Percentiles rank a stretch among this genome's conserved stretches.
Evolutionary conservation across 2,329 filamentous ascomycete genomes (phyloP).

Genomic region (Colletotrichum paranaense): DNA sequence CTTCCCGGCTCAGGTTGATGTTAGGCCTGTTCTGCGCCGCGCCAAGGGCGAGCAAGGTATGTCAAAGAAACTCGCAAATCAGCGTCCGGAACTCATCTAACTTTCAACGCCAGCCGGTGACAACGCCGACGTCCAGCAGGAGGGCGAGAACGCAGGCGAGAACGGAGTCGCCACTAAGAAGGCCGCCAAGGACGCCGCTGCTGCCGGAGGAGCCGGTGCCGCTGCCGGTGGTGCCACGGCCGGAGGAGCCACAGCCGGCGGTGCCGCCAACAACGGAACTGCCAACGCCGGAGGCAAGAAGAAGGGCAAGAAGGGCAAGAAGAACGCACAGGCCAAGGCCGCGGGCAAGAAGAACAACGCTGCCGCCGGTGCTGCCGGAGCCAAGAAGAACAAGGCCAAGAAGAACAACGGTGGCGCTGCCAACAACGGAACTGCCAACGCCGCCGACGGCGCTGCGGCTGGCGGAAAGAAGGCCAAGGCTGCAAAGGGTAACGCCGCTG

Average conservation of each 20-base stretch:
- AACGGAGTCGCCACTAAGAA: neutral
- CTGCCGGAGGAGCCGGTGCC: neutral
- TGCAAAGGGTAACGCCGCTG: neutral
- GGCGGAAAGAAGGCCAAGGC: neutral
- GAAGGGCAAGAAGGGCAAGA: neutral
- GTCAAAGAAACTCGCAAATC: neutral
- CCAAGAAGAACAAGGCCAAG: conserved; percentile 11
- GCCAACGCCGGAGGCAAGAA: conserved; percentile 7
- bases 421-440: conserved; percentile 30
- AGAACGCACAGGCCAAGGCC: conserved; percentile 1
- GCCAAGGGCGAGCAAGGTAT: conserved; percentile 9
- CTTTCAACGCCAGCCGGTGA: neutral
- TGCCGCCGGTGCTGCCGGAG: conserved; percentile 4
- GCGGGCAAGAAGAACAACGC: conserved; percentile 5
- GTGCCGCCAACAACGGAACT: conserved; percentile 16
- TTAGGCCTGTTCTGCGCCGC: conserved; percentile 24
- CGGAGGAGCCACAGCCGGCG: neutral
- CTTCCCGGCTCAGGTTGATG: conserved; percentile 6
- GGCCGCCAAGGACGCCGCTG: neutral
- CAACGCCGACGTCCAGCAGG: neutral
- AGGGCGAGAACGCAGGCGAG: neutral
- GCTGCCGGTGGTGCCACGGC: neutral
- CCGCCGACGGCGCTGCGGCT: neutral
- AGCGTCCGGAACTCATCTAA: neutral
- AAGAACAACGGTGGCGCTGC: conserved; percentile 10